These are phyloP conservation scores for Sporothrix curviconia DNA, from an alignment of 2,329 filamentous ascomycete species.

Conservation along the genomic window DNA sequence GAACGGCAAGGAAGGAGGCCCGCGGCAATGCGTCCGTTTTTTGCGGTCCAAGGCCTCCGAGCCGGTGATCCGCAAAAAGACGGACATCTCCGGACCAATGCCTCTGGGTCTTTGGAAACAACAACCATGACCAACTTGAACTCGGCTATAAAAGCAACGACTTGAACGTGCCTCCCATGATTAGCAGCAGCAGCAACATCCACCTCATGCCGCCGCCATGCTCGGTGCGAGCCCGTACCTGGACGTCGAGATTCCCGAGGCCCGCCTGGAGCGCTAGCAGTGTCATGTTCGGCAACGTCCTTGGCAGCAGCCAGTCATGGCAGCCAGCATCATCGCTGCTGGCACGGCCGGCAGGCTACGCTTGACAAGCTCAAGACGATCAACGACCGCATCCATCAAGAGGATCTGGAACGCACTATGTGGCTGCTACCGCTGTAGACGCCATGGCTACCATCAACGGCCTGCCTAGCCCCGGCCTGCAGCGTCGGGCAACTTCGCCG, in stretches of 20 bases:
- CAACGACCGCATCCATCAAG: conserved; percentile 37
- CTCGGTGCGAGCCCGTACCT: conserved; percentile 40
- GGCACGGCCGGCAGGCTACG: conserved; percentile 52
- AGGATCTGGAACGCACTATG: conserved; percentile 24
- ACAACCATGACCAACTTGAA: conserved; percentile 4
- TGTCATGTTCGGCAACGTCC: conserved; percentile 79
- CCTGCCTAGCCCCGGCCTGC: conserved; percentile 11
- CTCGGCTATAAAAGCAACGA: no score
- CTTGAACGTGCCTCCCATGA: no score
- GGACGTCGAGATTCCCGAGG: conserved; percentile 71
- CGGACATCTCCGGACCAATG: not conserved
- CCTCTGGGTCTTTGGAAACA: not conserved
- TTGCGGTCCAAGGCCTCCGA: conserved; percentile 20
- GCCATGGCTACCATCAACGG: not conserved
- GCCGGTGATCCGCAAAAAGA: conserved; percentile 13
- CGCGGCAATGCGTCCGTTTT: conserved; percentile 12
- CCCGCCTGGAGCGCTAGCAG: conserved; percentile 85
- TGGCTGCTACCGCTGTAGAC: not conserved
- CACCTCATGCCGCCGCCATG: not conserved
- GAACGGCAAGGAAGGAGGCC: not conserved
- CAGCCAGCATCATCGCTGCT: conserved; percentile 38
- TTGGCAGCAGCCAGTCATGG: conserved; percentile 31
- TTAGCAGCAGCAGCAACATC: not conserved
- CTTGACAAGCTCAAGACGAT: conserved; percentile 51
- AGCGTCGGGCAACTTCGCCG: conserved; percentile 45